Percentiles rank a stretch among this genome's conserved stretches.
These are phyloP conservation scores for Halteria grandinella DNA, from an alignment of 73 alveolate species.

Conservation along the genomic window DNA sequence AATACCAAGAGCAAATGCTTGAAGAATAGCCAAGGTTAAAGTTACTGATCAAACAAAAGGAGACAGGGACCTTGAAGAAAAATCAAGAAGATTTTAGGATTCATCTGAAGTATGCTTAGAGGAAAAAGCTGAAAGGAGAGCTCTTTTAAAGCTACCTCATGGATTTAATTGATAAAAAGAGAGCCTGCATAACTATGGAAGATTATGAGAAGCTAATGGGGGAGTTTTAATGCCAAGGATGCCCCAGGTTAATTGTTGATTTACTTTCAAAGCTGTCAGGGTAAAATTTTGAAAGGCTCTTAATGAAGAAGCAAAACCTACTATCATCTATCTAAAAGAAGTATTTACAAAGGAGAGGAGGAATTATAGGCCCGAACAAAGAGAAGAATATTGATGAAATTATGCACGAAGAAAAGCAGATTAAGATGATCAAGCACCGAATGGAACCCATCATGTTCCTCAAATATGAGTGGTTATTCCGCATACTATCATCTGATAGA, in stretches of 20 bases:
- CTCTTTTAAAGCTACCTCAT: slow-evolving; percentile 1
- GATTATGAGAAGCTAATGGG: slow-evolving; percentile 14
- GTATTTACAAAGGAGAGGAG: not conserved
- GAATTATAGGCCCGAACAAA: not conserved
- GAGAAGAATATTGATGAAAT: not conserved
- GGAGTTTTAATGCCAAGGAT: slow-evolving; percentile 6
- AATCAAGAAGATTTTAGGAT: slow-evolving; percentile 14
- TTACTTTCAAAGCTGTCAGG: slow-evolving; percentile 8
- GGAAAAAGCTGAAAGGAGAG: not conserved
- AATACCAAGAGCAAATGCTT: not conserved
- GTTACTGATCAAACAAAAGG: slow-evolving; percentile 18
- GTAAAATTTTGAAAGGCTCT: not conserved
- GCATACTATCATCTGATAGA: too few species aligned
- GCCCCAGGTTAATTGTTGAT: not conserved
- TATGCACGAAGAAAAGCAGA: slow-evolving; percentile 20
- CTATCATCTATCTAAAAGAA: not conserved
- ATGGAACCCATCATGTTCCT: slow-evolving; percentile 1
- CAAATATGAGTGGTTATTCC: slow-evolving; percentile 3
- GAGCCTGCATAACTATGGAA: slow-evolving; percentile 21
- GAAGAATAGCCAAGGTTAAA: not conserved
- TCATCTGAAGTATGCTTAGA: slow-evolving; percentile 4
- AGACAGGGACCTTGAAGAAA: too few species aligned
- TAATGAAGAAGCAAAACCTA: not conserved
- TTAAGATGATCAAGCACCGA: not conserved
- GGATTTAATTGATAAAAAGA: slow-evolving; percentile 13